A percentile compares a stretch with the other conserved stretches of the same genome.
Evolutionary conservation across 345 rosid species (phyloP).

Genomic region (Eutrema yunnanense): DNA sequence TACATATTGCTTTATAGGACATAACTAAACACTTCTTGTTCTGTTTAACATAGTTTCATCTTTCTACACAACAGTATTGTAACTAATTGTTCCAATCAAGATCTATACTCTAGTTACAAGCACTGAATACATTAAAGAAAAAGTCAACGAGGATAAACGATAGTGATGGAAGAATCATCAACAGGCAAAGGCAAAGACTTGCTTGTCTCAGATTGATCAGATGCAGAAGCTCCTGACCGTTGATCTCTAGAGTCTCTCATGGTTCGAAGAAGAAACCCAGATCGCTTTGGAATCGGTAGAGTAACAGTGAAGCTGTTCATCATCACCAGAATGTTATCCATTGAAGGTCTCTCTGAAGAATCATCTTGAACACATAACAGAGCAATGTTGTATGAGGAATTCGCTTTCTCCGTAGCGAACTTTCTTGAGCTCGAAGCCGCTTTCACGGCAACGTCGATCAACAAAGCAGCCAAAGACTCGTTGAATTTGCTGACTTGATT

Average conservation of each 20-base stretch:
- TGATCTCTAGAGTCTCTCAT: not conserved
- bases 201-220: constrained; percentile 16
- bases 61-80: not conserved
- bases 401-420: constrained; percentile 26
- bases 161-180: constrained; percentile 34
- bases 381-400: constrained; percentile 20
- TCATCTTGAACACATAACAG: constrained; percentile 59
- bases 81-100: not conserved
- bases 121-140: not conserved
- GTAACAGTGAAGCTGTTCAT: constrained; percentile 39
- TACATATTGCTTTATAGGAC: not conserved
- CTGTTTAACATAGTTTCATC: not conserved
- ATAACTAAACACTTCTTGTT: not conserved
- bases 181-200: constrained; percentile 24
- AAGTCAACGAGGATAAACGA: constrained; percentile 34
- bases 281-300: constrained; percentile 34
- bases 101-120: not conserved
- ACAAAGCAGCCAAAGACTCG: constrained; percentile 8
- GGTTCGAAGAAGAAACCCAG: constrained; percentile 25
- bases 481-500: constrained; percentile 1
- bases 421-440: constrained; percentile 24
- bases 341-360: constrained; percentile 41
- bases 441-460: not conserved
- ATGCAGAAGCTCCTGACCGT: constrained; percentile 3
- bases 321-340: constrained; percentile 44